These are phyloP conservation scores for Heliamphora pulchella DNA, from an alignment of 179 eudicot genomes.

Conservation along the genomic window DNA sequence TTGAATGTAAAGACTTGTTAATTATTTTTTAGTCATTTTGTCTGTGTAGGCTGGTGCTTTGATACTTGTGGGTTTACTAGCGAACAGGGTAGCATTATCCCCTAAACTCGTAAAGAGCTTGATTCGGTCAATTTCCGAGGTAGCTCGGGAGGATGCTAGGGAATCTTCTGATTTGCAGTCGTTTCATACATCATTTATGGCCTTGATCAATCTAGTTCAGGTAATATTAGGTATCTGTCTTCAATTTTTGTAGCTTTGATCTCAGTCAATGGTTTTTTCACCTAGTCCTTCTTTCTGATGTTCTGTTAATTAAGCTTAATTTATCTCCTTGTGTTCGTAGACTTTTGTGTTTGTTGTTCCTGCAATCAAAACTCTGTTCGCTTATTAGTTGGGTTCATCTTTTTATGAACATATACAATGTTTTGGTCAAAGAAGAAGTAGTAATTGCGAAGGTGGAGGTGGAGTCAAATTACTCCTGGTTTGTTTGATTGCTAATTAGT, in stretches of 20 bases:
- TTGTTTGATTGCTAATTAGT: background rate
- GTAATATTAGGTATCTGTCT: constrained; percentile 18
- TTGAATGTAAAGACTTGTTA: background rate
- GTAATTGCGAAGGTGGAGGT: background rate
- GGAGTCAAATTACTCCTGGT: background rate
- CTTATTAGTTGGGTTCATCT: too few species aligned
- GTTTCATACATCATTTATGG: constrained; percentile 57
- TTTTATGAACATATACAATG: too few species aligned
- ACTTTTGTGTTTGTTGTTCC: constrained; percentile 2
- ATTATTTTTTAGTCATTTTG: background rate
- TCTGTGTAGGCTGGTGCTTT: constrained; percentile 62
- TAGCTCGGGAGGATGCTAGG: constrained; percentile 52
- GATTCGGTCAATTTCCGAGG: constrained; percentile 50
- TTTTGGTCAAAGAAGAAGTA: background rate
- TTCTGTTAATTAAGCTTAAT: background rate
- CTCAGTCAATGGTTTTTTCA: background rate
- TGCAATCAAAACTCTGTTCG: background rate
- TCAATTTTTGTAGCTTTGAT: background rate
- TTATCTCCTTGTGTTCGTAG: background rate
- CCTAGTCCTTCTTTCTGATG: background rate
- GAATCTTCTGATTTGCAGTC: constrained; percentile 53
- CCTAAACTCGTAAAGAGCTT: constrained; percentile 58
- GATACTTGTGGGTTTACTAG: constrained; percentile 71
- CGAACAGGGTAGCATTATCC: constrained; percentile 55
- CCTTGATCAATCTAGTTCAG: constrained; percentile 72